Conservation (phyloP, 352 stramenopile genomes). For the Pythium apleroticum region DNA sequence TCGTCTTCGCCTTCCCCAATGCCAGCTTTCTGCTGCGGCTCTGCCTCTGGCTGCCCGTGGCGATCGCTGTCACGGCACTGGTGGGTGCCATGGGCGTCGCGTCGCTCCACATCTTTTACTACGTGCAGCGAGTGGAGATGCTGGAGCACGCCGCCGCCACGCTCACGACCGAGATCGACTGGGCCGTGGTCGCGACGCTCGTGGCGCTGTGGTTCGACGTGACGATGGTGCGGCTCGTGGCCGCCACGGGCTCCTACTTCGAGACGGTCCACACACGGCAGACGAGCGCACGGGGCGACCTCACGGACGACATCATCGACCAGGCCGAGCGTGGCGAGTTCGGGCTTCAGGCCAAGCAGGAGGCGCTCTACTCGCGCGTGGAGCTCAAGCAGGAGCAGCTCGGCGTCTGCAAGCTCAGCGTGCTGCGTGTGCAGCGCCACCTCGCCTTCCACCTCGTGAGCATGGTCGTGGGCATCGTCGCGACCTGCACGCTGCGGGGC, state of each 20-base stretch:
- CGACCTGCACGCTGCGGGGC: conserved; percentile 22
- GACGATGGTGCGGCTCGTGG: conserved; percentile 37
- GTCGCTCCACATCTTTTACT: conserved; percentile 60
- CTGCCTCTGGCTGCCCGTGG: conserved; percentile 33
- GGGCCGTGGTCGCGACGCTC: conserved; percentile 37
- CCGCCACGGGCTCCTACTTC: conserved; percentile 37
- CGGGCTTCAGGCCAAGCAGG: conserved; percentile 60
- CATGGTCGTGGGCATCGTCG: conserved; percentile 48
- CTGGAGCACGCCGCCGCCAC: conserved; percentile 25
- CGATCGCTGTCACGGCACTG: conserved; percentile 41
- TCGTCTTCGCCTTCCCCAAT: conserved; percentile 59
- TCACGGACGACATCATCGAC: conserved; percentile 51
- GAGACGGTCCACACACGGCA: conserved; percentile 39
- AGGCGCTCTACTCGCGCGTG: conserved; percentile 51
- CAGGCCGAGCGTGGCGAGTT: conserved; percentile 68
- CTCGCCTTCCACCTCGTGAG: conserved; percentile 37
- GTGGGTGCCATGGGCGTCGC: conserved; percentile 39
- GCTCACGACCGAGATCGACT: conserved; percentile 41
- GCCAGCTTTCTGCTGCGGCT: conserved; percentile 43
- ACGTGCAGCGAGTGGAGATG: conserved; percentile 47
- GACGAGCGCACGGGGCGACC: conserved; percentile 35
- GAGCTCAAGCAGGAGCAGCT: conserved; percentile 58
- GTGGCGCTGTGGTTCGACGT: conserved; percentile 48
- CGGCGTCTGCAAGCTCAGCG: conserved; percentile 51
- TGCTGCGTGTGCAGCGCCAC: conserved; percentile 54